Evolutionary conservation across 129 eudicot genomes (phyloP).

Genomic region (Oenanthe sinensis): DNA sequence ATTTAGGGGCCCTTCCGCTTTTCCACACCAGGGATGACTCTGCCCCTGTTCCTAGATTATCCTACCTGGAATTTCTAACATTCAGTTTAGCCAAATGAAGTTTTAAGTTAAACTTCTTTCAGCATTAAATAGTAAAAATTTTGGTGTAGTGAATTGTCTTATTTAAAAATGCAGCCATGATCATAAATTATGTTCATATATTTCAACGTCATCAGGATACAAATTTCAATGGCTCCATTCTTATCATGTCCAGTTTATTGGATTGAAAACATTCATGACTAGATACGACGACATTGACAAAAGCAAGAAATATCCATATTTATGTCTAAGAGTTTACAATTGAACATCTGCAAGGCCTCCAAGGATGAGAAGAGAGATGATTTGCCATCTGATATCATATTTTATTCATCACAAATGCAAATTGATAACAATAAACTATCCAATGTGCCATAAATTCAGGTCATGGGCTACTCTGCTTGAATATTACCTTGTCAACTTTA

Average conservation of each 20-base stretch:
- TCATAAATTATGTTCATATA: background rate
- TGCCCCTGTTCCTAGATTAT: background rate
- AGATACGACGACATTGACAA: background rate
- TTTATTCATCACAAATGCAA: background rate
- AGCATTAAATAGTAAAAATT: too few relatives aligned
- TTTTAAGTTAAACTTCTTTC: too few relatives aligned
- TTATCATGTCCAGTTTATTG: background rate
- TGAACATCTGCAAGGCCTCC: background rate
- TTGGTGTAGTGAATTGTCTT: too few relatives aligned
- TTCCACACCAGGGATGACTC: background rate
- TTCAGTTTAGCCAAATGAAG: background rate
- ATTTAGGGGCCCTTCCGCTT: background rate
- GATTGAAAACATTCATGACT: background rate
- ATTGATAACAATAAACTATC: background rate
- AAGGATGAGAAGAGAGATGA: background rate
- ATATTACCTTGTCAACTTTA: conserved; percentile 84
- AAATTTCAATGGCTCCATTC: background rate
- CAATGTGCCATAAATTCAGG: background rate
- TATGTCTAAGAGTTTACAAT: background rate
- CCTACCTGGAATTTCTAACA: background rate
- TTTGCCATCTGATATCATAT: background rate
- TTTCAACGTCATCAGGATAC: too few relatives aligned
- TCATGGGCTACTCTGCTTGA: background rate
- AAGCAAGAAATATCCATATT: background rate
- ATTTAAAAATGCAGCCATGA: too few relatives aligned